These are phyloP conservation scores for Craspedostauros australis DNA, from an alignment of 108 stramenopile genomes.

Conservation along the genomic window DNA sequence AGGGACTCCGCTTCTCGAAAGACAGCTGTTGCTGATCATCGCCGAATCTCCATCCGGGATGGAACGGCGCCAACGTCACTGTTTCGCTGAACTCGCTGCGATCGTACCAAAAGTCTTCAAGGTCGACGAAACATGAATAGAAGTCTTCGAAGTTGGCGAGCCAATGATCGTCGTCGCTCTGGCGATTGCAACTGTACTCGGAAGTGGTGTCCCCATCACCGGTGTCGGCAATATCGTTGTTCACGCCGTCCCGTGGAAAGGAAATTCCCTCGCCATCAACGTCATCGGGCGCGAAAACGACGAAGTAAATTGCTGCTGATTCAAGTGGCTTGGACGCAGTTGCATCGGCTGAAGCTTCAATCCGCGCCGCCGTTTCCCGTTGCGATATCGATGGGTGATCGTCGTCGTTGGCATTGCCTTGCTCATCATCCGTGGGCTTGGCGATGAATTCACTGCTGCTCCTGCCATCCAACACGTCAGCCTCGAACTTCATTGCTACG, in stretches of 20 bases:
- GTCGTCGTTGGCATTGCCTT: no score
- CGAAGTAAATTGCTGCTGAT: conserved; percentile 59
- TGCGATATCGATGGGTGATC: no score
- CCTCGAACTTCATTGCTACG: no score
- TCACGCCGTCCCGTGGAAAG: no score
- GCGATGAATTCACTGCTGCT: no score
- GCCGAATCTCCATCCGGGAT: conserved; percentile 61
- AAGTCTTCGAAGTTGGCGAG: conserved; percentile 36
- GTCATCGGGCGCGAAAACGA: conserved; percentile 21
- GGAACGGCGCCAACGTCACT: conserved; percentile 70
- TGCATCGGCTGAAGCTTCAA: no score
- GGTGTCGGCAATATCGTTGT: no score
- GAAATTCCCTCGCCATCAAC: background rate
- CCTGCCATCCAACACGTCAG: no score
- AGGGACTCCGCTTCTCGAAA: conserved; percentile 64
- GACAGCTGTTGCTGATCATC: conserved; percentile 17
- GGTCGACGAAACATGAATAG: conserved; percentile 53
- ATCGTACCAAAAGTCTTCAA: conserved; percentile 54
- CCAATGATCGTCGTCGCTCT: background rate
- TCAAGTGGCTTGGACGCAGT: no score
- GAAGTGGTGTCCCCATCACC: no score
- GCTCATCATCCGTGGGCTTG: no score
- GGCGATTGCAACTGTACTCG: background rate
- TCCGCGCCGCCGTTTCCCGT: no score
- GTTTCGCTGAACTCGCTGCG: conserved; percentile 29